These are phyloP conservation scores for Curvularia spicifera DNA, from an alignment of 2,329 filamentous ascomycete genomes.

Conservation along the genomic window DNA sequence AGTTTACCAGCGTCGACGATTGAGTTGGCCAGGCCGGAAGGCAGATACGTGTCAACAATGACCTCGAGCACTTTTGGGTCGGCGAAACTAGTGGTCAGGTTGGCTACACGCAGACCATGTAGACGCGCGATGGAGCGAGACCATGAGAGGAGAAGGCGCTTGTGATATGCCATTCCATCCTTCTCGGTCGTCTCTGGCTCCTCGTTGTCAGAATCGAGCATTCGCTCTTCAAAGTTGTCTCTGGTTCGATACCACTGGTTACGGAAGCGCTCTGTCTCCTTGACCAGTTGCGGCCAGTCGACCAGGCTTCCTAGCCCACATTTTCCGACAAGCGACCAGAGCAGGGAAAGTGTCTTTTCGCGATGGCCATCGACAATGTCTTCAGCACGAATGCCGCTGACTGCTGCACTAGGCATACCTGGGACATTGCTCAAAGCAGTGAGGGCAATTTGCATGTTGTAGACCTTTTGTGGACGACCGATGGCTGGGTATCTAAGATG, in stretches of 20 bases:
- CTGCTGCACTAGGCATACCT: slow-evolving; percentile 51
- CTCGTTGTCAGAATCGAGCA: slow-evolving; percentile 44
- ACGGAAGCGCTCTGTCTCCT: slow-evolving; percentile 58
- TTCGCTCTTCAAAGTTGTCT: slow-evolving; percentile 39
- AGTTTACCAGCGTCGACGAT: slow-evolving; percentile 3
- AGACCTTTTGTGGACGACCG: slow-evolving; percentile 62
- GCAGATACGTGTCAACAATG: slow-evolving; percentile 64
- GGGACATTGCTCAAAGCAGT: slow-evolving; percentile 57
- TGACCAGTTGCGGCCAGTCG: slow-evolving; percentile 61
- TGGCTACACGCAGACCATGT: slow-evolving; percentile 56
- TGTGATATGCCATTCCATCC: slow-evolving; percentile 44
- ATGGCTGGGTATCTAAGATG: slow-evolving; percentile 65
- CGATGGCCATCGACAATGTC: slow-evolving; percentile 70
- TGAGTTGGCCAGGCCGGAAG: slow-evolving; percentile 21
- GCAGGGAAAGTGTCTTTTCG: slow-evolving; percentile 66
- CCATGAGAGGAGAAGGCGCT: slow-evolving; percentile 62
- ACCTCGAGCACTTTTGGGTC: slow-evolving; percentile 61
- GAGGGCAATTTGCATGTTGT: slow-evolving; percentile 66
- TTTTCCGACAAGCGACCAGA: slow-evolving; percentile 66
- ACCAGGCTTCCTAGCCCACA: slow-evolving; percentile 62
- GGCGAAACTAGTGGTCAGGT: slow-evolving; percentile 65
- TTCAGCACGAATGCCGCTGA: slow-evolving; percentile 57
- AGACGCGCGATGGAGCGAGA: slow-evolving; percentile 58
- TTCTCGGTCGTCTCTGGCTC: slow-evolving; percentile 26
- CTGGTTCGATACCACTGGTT: slow-evolving; percentile 39